These are phyloP conservation scores for Mycena crocata DNA, from an alignment of 768 basidiomycete genomes.

Conservation along the genomic window DNA sequence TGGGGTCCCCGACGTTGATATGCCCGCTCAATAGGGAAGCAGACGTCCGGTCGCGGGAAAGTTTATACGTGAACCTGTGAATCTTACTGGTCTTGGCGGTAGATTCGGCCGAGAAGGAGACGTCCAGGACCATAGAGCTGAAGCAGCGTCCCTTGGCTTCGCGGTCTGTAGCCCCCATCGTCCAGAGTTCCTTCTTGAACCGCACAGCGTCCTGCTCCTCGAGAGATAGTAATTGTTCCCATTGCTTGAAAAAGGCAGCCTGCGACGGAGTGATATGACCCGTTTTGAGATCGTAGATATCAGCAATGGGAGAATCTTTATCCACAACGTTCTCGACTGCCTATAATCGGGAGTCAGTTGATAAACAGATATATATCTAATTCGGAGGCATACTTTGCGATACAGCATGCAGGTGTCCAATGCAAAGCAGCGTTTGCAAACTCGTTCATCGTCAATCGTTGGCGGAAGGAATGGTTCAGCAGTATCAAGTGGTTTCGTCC, in stretches of 20 bases:
- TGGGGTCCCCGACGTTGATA: conserved; percentile 82
- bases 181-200: conserved; percentile 95
- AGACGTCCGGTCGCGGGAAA: conserved; percentile 56
- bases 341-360: conserved; percentile 48
- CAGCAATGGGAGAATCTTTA: conserved; percentile 63
- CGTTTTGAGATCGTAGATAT: conserved; percentile 82
- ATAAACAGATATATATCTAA: not conserved
- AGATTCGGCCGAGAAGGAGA: conserved; percentile 44
- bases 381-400: conserved; percentile 68
- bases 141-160: conserved; percentile 90
- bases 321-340: conserved; percentile 76
- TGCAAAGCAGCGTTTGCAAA: conserved; percentile 85
- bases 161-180: conserved; percentile 82
- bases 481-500: not conserved
- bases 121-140: conserved; percentile 77
- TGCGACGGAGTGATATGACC: conserved; percentile 79
- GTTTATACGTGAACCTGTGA: conserved; percentile 84
- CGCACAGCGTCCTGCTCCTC: conserved; percentile 91
- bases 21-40: conserved; percentile 78
- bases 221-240: conserved; percentile 85
- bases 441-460: conserved; percentile 84
- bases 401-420: conserved; percentile 95
- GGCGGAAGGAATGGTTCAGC: conserved; percentile 80
- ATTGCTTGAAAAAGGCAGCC: conserved; percentile 84
- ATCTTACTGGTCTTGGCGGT: conserved; percentile 62